Percentiles rank a stretch among this genome's conserved stretches.
phyloP scores from a whole-genome alignment of 2,329 filamentous ascomycete species.

The Hypoxylon sp. region DNA sequence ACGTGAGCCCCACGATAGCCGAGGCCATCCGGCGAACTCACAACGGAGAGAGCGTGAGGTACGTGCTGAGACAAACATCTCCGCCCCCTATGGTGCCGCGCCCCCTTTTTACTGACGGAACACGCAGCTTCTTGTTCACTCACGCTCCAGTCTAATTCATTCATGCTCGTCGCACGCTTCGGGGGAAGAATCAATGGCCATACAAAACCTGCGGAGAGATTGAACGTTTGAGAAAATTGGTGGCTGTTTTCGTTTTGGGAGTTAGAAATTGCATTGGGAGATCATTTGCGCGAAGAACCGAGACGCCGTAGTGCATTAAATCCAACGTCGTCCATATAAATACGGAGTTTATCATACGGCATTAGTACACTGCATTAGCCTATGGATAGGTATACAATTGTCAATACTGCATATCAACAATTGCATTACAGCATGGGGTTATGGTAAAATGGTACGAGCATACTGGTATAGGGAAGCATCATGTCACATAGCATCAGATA shows the following conservation, averaged over 20 bases:
- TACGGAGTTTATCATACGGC: slow-evolving; percentile 25
- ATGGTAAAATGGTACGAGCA: slow-evolving; percentile 34
- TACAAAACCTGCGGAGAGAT: not conserved
- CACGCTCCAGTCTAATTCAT: slow-evolving; percentile 48
- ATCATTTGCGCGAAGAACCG: slow-evolving; percentile 16
- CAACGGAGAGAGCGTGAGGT: slow-evolving; percentile 71
- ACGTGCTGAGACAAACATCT: slow-evolving; percentile 54
- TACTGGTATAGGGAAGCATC: slow-evolving; percentile 13
- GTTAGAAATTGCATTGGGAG: slow-evolving; percentile 37
- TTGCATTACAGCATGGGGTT: slow-evolving; percentile 24
- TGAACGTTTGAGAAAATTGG: slow-evolving; percentile 2
- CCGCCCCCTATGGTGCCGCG: not conserved
- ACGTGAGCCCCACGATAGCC: slow-evolving; percentile 78
- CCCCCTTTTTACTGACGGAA: slow-evolving; percentile 3
- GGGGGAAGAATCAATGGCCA: not conserved
- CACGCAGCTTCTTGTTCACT: slow-evolving; percentile 51
- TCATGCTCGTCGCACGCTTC: not conserved
- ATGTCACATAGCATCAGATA: slow-evolving; percentile 35
- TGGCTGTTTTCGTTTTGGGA: slow-evolving; percentile 28
- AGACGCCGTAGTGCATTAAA: slow-evolving; percentile 37
- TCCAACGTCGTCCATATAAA: slow-evolving; percentile 27
- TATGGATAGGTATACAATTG: slow-evolving; percentile 22
- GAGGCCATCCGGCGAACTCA: slow-evolving; percentile 70
- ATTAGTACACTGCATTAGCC: slow-evolving; percentile 25
- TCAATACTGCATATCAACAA: slow-evolving; percentile 20